Evolutionary conservation across 2,329 filamentous ascomycete genomes (phyloP).

Genomic region (Macrophomina tecta): DNA sequence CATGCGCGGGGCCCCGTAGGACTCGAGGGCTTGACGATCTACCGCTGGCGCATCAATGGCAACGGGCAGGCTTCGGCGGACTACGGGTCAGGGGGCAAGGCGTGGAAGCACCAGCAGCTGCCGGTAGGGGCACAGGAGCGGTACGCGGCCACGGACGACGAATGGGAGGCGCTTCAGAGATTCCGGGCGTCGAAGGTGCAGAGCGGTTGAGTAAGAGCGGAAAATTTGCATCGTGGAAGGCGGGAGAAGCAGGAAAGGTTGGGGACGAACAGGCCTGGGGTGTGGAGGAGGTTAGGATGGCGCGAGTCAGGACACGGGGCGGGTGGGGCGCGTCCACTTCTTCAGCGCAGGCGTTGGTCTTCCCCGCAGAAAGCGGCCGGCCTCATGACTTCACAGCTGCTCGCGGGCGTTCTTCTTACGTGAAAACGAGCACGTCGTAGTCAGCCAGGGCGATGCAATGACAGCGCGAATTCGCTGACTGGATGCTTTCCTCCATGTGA

Average conservation of each 20-base stretch:
- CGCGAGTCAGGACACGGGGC: slow-evolving; percentile 13
- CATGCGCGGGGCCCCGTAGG: slow-evolving; percentile 93
- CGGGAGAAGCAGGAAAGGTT: slow-evolving; percentile 19
- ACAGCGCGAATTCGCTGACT: slow-evolving; percentile 22
- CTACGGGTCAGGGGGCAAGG: slow-evolving; percentile 66
- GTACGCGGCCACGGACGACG: slow-evolving; percentile 37
- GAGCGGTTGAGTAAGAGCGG: not conserved
- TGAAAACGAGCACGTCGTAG: slow-evolving; percentile 24
- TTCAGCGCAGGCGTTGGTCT: slow-evolving; percentile 10
- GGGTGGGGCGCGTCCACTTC: slow-evolving; percentile 18
- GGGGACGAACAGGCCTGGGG: not conserved
- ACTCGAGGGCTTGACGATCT: slow-evolving; percentile 92
- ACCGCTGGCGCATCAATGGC: slow-evolving; percentile 92
- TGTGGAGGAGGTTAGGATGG: not conserved
- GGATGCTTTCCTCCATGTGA: slow-evolving; percentile 23
- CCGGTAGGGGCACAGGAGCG: slow-evolving; percentile 39
- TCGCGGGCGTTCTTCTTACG: slow-evolving; percentile 17
- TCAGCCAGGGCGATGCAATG: slow-evolving; percentile 23
- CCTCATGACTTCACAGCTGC: slow-evolving; percentile 25
- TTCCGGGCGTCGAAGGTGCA: slow-evolving; percentile 36
- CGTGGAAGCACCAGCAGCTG: slow-evolving; percentile 63
- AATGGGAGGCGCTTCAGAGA: slow-evolving; percentile 35
- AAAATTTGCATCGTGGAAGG: not conserved
- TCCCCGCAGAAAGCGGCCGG: slow-evolving; percentile 23
- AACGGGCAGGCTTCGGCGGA: slow-evolving; percentile 79